These are phyloP conservation scores for Aristolochia fimbriata DNA, from an alignment of 164 flowering plant species.

Conservation along the genomic window DNA sequence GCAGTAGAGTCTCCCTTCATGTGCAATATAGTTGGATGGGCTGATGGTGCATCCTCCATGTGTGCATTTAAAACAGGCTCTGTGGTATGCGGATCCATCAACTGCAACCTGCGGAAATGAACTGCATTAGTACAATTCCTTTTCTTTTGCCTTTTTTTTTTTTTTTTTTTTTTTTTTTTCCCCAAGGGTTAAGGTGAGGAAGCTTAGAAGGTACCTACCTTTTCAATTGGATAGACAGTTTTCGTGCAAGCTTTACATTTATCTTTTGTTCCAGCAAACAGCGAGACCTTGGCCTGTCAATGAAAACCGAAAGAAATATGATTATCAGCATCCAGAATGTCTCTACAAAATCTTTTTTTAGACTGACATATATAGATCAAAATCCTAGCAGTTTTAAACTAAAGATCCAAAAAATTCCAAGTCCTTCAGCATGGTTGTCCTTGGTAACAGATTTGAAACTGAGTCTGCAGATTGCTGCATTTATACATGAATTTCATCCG, in stretches of 20 bases:
- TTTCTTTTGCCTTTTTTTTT: neutral
- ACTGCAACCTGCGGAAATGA: conserved; percentile 51
- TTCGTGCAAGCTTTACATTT: conserved; percentile 62
- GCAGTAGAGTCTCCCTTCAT: conserved; percentile 82
- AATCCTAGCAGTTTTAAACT: too few relatives aligned
- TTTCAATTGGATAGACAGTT: conserved; percentile 77
- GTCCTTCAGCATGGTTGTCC: too few relatives aligned
- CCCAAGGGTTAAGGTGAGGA: neutral
- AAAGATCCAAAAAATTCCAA: too few relatives aligned
- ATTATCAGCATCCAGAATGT: neutral
- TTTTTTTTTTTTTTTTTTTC: neutral
- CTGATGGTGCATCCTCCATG: conserved; percentile 90
- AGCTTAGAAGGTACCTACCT: conserved; percentile 26
- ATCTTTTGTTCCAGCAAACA: conserved; percentile 75
- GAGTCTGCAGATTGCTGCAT: too few relatives aligned
- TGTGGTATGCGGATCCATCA: conserved; percentile 76
- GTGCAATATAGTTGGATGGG: conserved; percentile 91
- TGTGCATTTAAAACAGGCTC: conserved; percentile 83
- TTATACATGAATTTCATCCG: too few relatives aligned
- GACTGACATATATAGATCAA: too few relatives aligned
- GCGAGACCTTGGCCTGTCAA: conserved; percentile 28
- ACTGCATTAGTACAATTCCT: neutral
- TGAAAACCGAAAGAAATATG: neutral
- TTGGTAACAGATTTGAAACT: too few relatives aligned
- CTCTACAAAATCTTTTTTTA: too few relatives aligned